Conservation (phyloP, 1,139 yeast genomes). For the Kodamaea derodonti region DNA sequence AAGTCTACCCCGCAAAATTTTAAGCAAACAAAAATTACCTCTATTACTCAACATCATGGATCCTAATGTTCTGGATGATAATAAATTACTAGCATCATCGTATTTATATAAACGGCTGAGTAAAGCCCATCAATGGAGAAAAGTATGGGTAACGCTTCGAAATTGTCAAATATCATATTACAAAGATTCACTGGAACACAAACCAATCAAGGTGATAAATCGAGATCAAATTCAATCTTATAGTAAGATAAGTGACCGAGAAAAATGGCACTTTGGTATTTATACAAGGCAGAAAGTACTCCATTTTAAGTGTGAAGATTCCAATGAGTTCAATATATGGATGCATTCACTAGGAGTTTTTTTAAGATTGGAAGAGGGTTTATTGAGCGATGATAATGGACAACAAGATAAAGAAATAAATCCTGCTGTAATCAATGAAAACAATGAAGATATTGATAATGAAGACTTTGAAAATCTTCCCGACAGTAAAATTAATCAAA, state of each 20-base stretch:
- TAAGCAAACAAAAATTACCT: no score
- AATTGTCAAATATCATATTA: constrained; percentile 53
- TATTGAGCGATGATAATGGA: not conserved
- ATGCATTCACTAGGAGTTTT: constrained; percentile 29
- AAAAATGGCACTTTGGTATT: constrained; percentile 37
- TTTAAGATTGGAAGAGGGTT: constrained; percentile 4
- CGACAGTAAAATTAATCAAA: not conserved
- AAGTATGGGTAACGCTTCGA: constrained; percentile 58
- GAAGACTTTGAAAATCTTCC: not conserved
- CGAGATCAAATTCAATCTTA: constrained; percentile 18
- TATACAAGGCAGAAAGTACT: constrained; percentile 36
- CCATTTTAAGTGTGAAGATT: constrained; percentile 39
- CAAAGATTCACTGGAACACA: constrained; percentile 54
- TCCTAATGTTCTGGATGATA: constrained; percentile 3
- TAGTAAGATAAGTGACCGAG: constrained; percentile 29
- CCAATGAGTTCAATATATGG: constrained; percentile 40
- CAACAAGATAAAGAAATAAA: no score
- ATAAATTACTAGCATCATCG: constrained; percentile 8
- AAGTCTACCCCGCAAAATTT: no score
- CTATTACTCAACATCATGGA: not conserved
- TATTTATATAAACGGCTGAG: constrained; percentile 20
- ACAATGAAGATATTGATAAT: no score
- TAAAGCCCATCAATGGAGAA: constrained; percentile 40
- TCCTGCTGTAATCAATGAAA: not conserved
- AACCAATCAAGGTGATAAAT: constrained; percentile 47